Percentiles rank a stretch among this genome's conserved stretches.
These are phyloP conservation scores for Ganoderma lucidum DNA, from an alignment of 1,284 basidiomycete species.

Conservation along the genomic window DNA sequence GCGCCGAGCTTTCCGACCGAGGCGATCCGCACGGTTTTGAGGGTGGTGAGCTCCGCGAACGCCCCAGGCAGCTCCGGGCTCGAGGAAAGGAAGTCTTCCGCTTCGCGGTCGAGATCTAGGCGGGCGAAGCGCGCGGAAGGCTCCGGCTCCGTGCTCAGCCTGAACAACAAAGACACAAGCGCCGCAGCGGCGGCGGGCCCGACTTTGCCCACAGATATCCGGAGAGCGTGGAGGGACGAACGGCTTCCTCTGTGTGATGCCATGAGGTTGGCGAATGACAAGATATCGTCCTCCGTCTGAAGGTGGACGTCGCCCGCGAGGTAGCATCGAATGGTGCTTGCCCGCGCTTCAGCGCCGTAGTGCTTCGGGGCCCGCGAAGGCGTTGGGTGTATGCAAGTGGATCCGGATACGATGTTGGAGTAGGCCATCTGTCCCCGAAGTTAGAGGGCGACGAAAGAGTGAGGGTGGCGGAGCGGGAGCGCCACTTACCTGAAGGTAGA, in stretches of 20 bases:
- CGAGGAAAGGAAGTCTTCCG: conserved; percentile 2
- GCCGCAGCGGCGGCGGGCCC: not conserved
- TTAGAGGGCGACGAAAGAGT: not conserved
- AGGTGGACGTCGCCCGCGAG: not conserved
- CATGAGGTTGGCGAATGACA: conserved; percentile 1
- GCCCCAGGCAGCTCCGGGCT: not conserved
- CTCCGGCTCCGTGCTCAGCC: not conserved
- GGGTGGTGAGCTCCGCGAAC: conserved; percentile 7
- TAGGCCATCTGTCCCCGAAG: not conserved
- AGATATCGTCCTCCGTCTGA: not conserved
- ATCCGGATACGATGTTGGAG: not conserved
- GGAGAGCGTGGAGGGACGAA: not conserved
- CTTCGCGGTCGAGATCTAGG: not conserved
- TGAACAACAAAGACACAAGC: not conserved
- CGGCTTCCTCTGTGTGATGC: not conserved
- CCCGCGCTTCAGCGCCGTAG: not conserved
- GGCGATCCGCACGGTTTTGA: conserved; percentile 1
- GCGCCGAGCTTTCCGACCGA: not conserved
- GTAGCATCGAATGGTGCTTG: not conserved
- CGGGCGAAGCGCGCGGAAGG: not conserved
- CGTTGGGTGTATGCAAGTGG: not conserved
- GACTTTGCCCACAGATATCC: not conserved
- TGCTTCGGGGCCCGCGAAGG: not conserved
- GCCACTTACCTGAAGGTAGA: not conserved
- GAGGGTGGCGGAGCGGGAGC: not conserved